Evolutionary conservation across 2,329 filamentous ascomycete species (phyloP).

Genomic region (Cercospora sp.): DNA sequence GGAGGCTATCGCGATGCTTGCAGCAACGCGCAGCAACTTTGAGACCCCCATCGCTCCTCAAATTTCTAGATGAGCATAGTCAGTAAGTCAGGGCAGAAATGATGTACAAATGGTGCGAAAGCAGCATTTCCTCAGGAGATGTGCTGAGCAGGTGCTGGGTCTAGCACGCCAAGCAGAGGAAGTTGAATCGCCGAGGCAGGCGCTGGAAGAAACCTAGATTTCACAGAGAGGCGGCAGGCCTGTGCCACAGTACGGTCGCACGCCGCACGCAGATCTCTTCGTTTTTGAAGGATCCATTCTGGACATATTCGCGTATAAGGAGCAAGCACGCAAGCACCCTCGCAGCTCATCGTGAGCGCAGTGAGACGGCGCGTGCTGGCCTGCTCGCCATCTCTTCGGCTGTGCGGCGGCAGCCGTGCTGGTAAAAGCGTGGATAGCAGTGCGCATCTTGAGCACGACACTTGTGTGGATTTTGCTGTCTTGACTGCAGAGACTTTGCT

Average conservation of each 20-base stretch:
- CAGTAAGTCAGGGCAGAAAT: background rate
- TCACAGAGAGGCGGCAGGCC: background rate
- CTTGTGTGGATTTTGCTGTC: background rate
- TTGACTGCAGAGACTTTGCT: background rate
- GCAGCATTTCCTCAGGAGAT: background rate
- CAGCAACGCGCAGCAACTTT: background rate
- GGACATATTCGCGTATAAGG: background rate
- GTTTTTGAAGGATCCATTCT: background rate
- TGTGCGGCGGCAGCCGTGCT: background rate
- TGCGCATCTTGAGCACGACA: background rate
- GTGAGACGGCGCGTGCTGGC: background rate
- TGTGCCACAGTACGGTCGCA: background rate
- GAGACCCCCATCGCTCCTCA: background rate
- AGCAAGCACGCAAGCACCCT: background rate
- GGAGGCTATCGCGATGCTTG: background rate
- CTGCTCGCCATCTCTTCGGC: background rate
- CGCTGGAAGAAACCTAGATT: background rate
- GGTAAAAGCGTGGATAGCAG: background rate
- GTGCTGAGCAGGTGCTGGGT: background rate
- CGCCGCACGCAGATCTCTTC: background rate
- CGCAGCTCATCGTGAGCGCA: background rate
- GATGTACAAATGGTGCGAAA: background rate
- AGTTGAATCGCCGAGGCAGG: constrained; percentile 3
- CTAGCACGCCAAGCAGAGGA: constrained; percentile 6
- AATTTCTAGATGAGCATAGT: background rate